Base-by-base conservation (phyloP, 805 yeast genomes). In the Starmera quercuum region DNA sequence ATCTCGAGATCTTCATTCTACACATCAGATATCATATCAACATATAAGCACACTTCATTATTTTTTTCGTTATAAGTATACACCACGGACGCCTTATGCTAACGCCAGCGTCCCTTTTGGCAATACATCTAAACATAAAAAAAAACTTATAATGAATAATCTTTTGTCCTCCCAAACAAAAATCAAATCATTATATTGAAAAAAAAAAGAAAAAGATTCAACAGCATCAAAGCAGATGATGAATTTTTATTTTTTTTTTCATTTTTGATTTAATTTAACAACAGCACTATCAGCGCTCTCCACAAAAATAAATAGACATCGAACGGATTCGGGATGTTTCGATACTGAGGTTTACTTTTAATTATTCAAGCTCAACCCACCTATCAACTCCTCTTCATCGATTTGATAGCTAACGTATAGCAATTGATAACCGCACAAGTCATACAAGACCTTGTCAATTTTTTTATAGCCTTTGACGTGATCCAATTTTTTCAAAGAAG, bases 361-460 rank as follows among this genome's bases (percentile, higher is more conserved):
- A 27, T 27, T 27, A 14, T 24, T 24, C 14, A 27, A 16, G 2
- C 33, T 34, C 31, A 51, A 30, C 11, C 37, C 41, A 19, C 40
- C 34, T 18, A 51, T 31, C 39, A 48, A 20, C 20, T 36, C 39
- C 26, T 49, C 47, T 22, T 45, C 49, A 27, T 41, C 40, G 37
- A 60, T 66, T 42, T 71, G 77, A 53, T 77, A 84, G 53, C 76
- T 74, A 50, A 78, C 63, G 56, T 83, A 86, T 42, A 85, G 66
- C 56, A 86, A 64, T 41, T 74, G 77, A 59, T 85, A 83, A 41
- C 75, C 79, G 42, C 73, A 78, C 52, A 86, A 64, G 53, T 85
- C 95, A 60, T 84, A 82, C 34, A 78, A 59, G 20, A 80, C 76
- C 49, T 70, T 71, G 51, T 86, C 95, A 34, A 70, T 64, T 48